Evolutionary conservation across 1,284 basidiomycete species (phyloP), one percentile per base, ranked within the genome.

Genomic region (Grifola frondosa): DNA sequence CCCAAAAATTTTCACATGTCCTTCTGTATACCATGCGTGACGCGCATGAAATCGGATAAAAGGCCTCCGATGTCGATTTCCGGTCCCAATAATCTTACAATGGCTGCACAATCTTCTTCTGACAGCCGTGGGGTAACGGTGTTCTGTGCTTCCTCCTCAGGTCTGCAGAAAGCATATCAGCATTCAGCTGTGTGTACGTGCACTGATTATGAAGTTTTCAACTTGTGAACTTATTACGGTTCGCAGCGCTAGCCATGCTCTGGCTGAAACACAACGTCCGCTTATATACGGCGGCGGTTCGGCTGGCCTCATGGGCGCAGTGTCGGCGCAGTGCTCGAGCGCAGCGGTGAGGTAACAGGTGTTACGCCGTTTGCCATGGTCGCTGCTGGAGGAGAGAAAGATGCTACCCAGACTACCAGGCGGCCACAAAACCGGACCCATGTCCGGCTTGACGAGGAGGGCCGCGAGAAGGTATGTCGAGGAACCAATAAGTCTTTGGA

Each of bases 261-360:
- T 96, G 19, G 91, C 83, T 2, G 65, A 65, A 20, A 66, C 76
- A n/a, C 69, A 74, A 5, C 73, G 83, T 11, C 77, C 82, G 4
- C 73, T 97, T 20, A 78, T 97, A 2, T 97, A 97, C 61, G 93
- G 93, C 5, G 94, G 93, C 13, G 93, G 91, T 0, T 75, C 76
- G 10, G 73, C 75, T 23, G 93, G 93, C 1, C 75, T 95, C 52
- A 97, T 97, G 93, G 93, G 93, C 37, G 69, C 82, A 30, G 83
- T 93, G 7, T 91, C 92, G 0, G 77, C 23, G 70, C 89, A 1
- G 83, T 78, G 0, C 67, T 90, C 13, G 70, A 83, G 49, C 69
- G 70, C 1, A 86, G 86, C 12, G 91, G 92, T 2, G 69, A 75
- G 30, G 89, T 90, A 10, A 85, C 81, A n/a, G 94, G 92, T 5